These are phyloP conservation scores for Trichosporon sp. DNA, from an alignment of 1,284 basidiomycete genomes.

Conservation along the genomic window DNA sequence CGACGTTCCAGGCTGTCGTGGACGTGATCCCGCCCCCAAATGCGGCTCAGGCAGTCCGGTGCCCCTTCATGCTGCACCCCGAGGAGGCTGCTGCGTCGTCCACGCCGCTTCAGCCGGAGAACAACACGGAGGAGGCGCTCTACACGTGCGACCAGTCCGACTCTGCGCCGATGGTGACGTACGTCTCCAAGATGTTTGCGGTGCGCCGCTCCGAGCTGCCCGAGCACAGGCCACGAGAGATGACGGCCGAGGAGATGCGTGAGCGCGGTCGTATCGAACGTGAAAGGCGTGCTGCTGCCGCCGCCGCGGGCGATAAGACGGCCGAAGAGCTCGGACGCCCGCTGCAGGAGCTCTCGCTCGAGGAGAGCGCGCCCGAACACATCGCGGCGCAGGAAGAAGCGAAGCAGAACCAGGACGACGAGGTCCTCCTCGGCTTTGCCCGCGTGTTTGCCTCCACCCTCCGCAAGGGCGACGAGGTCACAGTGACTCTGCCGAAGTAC, in stretches of 20 bases:
- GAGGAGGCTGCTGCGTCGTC: conserved; percentile 59
- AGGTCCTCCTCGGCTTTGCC: conserved; percentile 85
- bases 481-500: conserved; percentile 88
- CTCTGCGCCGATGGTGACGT: conserved; percentile 71
- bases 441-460: conserved; percentile 90
- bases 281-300: conserved; percentile 59
- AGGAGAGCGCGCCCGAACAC: conserved; percentile 37
- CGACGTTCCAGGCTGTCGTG: conserved; percentile 88
- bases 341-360: conserved; percentile 36
- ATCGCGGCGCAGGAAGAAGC: conserved; percentile 20
- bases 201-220: conserved; percentile 78
- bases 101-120: conserved; percentile 63
- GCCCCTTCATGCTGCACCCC: conserved; percentile 93
- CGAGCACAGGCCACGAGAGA: conserved; percentile 72
- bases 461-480: conserved; percentile 66
- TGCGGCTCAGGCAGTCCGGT: conserved; percentile 75
- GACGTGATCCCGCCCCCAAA: conserved; percentile 88
- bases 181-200: conserved; percentile 99
- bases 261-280: conserved; percentile 67
- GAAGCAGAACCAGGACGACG: conserved; percentile 47
- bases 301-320: conserved; percentile 44
- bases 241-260: conserved; percentile 88
- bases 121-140: conserved; percentile 78
- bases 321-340: conserved; percentile 40
- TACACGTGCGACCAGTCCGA: conserved; percentile 70